Conservation (phyloP, 148 eudicot genomes). For the Rhododendron ferrugineum region DNA sequence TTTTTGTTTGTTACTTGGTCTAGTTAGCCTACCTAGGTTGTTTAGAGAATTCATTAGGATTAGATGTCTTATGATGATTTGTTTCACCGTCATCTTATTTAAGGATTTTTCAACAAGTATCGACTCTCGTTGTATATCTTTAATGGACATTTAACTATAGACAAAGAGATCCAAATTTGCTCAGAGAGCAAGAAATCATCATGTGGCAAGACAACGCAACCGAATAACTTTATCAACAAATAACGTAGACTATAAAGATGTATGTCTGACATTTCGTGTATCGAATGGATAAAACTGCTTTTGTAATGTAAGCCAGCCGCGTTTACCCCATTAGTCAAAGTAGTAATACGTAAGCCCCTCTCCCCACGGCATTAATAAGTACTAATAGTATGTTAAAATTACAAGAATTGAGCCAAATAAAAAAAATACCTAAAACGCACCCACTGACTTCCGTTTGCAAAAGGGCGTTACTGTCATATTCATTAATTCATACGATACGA, state of each 20-base stretch:
- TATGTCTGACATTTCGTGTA: background rate
- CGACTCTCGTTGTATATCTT: background rate
- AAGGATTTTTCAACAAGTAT: background rate
- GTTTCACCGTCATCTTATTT: background rate
- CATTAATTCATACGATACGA: background rate
- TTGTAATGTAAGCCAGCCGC: background rate
- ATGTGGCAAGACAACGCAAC: background rate
- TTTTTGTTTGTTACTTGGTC: background rate
- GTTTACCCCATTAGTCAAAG: background rate
- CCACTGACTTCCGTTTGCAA: background rate
- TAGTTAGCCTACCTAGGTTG: background rate
- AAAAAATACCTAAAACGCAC: background rate
- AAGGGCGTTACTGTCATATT: background rate
- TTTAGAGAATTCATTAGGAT: background rate
- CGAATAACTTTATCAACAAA: background rate
- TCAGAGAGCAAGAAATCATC: background rate
- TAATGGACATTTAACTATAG: background rate
- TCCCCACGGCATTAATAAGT: background rate
- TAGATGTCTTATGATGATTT: background rate
- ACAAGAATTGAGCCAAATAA: background rate
- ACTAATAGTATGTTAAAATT: background rate
- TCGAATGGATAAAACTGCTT: too few species aligned
- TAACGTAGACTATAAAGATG: background rate
- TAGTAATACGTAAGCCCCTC: background rate
- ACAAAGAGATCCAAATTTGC: background rate